Evolutionary conservation across 2,329 filamentous ascomycete genomes (phyloP).

Genomic region (Teratosphaeria destructans): DNA sequence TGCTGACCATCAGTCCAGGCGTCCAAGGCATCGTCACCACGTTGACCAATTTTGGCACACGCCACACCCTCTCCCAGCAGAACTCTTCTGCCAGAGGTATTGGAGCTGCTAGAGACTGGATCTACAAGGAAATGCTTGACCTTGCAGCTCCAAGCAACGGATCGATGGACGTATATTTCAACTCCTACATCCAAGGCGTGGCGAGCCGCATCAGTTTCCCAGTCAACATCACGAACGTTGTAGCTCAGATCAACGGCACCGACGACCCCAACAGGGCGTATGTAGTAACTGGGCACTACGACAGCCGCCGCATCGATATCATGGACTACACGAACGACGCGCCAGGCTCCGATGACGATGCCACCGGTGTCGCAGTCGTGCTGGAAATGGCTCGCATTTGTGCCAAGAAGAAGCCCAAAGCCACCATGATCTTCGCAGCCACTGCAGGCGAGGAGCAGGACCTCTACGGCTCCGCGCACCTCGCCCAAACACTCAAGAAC

Average conservation of each 20-base stretch:
- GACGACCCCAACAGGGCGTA: slow-evolving; percentile 40
- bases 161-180: slow-evolving; percentile 40
- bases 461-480: slow-evolving; percentile 41
- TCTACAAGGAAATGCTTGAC: slow-evolving; percentile 39
- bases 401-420: slow-evolving; percentile 33
- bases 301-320: slow-evolving; percentile 41
- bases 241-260: slow-evolving; percentile 42
- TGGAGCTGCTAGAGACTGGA: slow-evolving; percentile 48
- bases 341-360: slow-evolving; percentile 50
- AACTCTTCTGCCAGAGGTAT: slow-evolving; percentile 44
- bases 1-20: slow-evolving; percentile 1
- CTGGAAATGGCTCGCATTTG: slow-evolving; percentile 47
- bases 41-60: slow-evolving; percentile 47
- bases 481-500: slow-evolving; percentile 45
- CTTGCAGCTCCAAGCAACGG: slow-evolving; percentile 42
- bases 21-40: slow-evolving; percentile 44
- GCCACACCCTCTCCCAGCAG: slow-evolving; percentile 46
- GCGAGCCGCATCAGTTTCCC: slow-evolving; percentile 40
- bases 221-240: slow-evolving; percentile 44
- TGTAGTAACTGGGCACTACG: slow-evolving; percentile 48
- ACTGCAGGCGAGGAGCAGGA: slow-evolving; percentile 50
- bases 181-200: slow-evolving; percentile 42
- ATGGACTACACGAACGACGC: slow-evolving; percentile 43
- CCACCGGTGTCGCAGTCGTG: slow-evolving; percentile 44
- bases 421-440: slow-evolving; percentile 47